Evolutionary conservation across 805 yeast species (phyloP), one percentile per base, ranked within the genome.

Genomic region (Dipodascus geniculatus): DNA sequence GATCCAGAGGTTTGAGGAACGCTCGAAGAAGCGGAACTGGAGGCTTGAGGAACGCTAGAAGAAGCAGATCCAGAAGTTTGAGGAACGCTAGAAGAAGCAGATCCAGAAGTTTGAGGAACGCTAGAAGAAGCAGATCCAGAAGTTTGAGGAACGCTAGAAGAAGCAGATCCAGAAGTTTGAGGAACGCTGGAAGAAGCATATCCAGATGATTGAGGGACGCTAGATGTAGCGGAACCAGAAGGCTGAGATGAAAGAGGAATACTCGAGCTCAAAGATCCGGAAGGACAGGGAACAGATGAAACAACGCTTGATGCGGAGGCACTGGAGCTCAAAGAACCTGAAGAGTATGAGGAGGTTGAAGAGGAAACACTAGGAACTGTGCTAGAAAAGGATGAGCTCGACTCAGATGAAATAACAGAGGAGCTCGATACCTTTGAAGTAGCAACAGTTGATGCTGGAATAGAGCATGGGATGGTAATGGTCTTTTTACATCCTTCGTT

Each of bases 151-250:
- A 6, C 33, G 33, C 33, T 28, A 28, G 33, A 28, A 6, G 6
- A 11, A 28, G 33, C 33, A 28, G 33, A 11, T 28, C 33, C 33
- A 28, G 33, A 6, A 28, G 33, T 6, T 28, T 28, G 33, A 28
- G n/a, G n/a, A n/a, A n/a, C n/a, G n/a, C n/a, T n/a, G n/a, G n/a
- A n/a, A n/a, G n/a, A n/a, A n/a, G 11, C 33, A 28, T 6, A 11
- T n/a, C 22, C 48, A 42, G 19, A 9, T 4, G 48, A 42, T 42
- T 42, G 48, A 9, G 48, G 19, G 14, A 8, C 48, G 22, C 48
- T 42, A 42, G 48, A 42, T 42, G 48, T 14, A 33, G 57, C 20
- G 35, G 54, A 56, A 24, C 22, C 56, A 28, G 38, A 60, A 55
- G 42, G 60, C 47, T n/a, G 57, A 51, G 42, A 47, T 50, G 55